phyloP scores from a whole-genome alignment of 192 early-diverging fungal species.

The Chytriomyces confervae region DNA sequence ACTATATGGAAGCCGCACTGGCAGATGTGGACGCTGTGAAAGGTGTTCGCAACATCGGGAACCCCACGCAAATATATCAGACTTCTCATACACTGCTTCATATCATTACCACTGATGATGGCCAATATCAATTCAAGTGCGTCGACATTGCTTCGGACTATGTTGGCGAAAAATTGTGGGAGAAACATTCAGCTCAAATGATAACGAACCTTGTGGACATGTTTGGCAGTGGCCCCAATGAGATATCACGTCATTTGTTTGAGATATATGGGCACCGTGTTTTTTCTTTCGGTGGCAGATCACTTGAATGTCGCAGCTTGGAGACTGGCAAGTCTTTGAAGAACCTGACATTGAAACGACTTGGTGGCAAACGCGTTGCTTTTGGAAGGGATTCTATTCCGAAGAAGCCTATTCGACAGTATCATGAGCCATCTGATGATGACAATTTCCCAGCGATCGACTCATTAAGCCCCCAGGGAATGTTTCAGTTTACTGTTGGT shows the following conservation, averaged over 20 bases:
- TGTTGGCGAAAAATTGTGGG: conserved; percentile 39
- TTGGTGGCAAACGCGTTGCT: conserved; percentile 26
- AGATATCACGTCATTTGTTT: conserved; percentile 40
- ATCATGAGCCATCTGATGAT: conserved; percentile 41
- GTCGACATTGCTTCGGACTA: conserved; percentile 40
- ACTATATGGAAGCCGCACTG: conserved; percentile 15
- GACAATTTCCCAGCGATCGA: conserved; percentile 38
- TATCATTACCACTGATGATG: conserved; percentile 15
- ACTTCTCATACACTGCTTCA: conserved; percentile 28
- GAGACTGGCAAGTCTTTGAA: conserved; percentile 17
- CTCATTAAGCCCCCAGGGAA: conserved; percentile 41
- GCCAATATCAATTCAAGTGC: conserved; percentile 22
- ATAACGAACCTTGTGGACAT: conserved; percentile 38
- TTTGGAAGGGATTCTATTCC: conserved; percentile 37
- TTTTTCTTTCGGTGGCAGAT: conserved; percentile 37
- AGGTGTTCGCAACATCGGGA: conserved; percentile 24
- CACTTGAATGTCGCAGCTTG: conserved; percentile 36
- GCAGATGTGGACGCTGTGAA: conserved; percentile 27
- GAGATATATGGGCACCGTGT: conserved; percentile 36
- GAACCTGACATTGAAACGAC: conserved; percentile 19
- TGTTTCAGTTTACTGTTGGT: conserved; percentile 44
- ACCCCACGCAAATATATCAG: conserved; percentile 29
- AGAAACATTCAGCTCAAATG: conserved; percentile 36
- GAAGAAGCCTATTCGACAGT: conserved; percentile 15
- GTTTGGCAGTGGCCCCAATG: conserved; percentile 28